Evolutionary conservation across 2,329 filamentous ascomycete species (phyloP), one percentile per base, ranked within the genome.

Genomic region (Lasiodiplodia sp.): DNA sequence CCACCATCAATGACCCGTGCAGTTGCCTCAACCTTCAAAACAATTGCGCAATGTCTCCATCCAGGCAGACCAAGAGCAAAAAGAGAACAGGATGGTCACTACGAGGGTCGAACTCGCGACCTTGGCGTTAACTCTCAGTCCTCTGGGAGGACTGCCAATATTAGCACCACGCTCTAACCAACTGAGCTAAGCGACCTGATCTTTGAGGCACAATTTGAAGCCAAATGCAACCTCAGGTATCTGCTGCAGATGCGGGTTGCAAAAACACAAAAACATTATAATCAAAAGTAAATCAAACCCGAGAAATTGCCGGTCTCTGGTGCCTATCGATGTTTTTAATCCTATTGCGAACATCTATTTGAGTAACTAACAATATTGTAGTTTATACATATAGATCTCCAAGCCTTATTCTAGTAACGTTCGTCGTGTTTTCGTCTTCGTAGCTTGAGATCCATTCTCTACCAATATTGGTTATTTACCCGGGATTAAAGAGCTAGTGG

Each of bases 151-250:
- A 37, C 23, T 60, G 53, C 21, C 23, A 14, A 31, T 67, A 67
- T 67, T 67, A 67, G 65, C 52, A 67, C 64, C 64, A 66, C 64
- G 64, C 64, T 66, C 64, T 66, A 66, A 66, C 64, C 64, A 66
- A 66, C 64, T 66, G 64, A 66, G 64, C 68, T 69, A 69, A 66
- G 52, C 68, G 68, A 69, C 68, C 68, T 49, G 52, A 25, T 47
- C 3, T 47, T 38, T 7, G 40, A 3, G 5, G 8, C 28, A 34
- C 3, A 10, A n/a, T n/a, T 21, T 49, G 4, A 11, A 3, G 14
- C 38, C 44, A 47, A 1, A 44, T 18, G 18, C 16, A 6, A 44
- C 18, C 40, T 8, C 5, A 44, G 2, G 16, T 3, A 44, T n/a
- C 16, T 34, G 18, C n/a, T 11, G 3, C 0, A 1, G 18, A 21